Percentiles rank a stretch among this genome's conserved stretches.
phyloP scores from a whole-genome alignment of 2,329 filamentous ascomycete species.

The Neofusicoccum sp. region DNA sequence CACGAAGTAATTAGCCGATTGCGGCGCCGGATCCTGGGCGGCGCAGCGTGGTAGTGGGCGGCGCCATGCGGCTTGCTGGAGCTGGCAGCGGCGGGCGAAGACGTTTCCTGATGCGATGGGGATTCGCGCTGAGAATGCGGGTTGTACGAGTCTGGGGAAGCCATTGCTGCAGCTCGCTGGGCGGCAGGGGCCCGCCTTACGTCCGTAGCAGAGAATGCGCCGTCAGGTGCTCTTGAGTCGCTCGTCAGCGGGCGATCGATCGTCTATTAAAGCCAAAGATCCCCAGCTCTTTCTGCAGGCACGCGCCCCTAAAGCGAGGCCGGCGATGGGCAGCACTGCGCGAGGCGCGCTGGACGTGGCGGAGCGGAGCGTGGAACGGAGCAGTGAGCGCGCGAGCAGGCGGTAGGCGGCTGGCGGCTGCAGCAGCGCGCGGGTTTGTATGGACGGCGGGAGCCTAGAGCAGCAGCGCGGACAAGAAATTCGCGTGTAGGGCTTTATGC shows the following conservation, averaged over 20 bases:
- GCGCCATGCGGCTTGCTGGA: conserved; percentile 2
- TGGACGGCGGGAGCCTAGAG: neutral
- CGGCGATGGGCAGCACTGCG: neutral
- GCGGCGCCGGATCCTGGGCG: conserved; percentile 33
- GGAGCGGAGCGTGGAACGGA: too few species aligned
- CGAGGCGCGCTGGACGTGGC: conserved; percentile 2
- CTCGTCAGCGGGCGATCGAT: conserved; percentile 3
- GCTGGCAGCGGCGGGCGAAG: neutral
- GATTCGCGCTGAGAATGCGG: conserved; percentile 1
- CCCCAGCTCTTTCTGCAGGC: neutral
- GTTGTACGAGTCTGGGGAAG: conserved; percentile 14
- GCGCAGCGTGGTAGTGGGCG: conserved; percentile 8
- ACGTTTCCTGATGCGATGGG: neutral
- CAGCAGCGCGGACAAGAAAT: neutral
- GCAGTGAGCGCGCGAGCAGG: neutral
- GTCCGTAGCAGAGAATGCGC: conserved; percentile 6
- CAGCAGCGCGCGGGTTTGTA: neutral
- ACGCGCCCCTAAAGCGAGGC: neutral
- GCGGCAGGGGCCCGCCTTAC: conserved; percentile 13
- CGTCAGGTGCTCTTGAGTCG: conserved; percentile 1
- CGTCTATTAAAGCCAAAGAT: neutral
- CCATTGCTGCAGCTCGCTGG: conserved; percentile 12
- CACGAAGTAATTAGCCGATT: conserved; percentile 40
- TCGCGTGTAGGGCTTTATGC: conserved; percentile 2
- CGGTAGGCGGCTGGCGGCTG: neutral